Evolutionary conservation across 257 asterid species (phyloP).

Genomic region (Fraxinus cuspidata): DNA sequence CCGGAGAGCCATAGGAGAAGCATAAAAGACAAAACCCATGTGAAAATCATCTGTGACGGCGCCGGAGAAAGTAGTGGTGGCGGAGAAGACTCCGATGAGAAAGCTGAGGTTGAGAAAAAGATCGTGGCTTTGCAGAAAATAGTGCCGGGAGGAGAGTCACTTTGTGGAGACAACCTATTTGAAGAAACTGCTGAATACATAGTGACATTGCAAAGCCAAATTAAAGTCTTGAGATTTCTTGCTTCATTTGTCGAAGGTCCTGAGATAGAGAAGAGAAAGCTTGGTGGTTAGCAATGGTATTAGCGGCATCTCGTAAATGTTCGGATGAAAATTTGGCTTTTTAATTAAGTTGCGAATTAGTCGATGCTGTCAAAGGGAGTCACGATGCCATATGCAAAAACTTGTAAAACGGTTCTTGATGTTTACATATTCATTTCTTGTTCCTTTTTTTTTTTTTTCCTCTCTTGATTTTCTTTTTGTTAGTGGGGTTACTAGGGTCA

Average conservation of each 20-base stretch:
- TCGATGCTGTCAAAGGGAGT: neutral
- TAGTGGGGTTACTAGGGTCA: neutral
- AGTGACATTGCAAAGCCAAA: constrained; percentile 46
- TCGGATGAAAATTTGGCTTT: neutral
- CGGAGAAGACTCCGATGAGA: constrained; percentile 25
- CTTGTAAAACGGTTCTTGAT: neutral
- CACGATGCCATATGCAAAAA: neutral
- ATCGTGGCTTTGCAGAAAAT: constrained; percentile 51
- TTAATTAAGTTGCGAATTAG: neutral
- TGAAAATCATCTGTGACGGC: constrained; percentile 18
- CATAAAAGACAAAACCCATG: constrained; percentile 17
- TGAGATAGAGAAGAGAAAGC: constrained; percentile 39
- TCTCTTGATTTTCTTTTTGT: no score
- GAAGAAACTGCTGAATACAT: constrained; percentile 73
- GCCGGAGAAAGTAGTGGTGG: neutral
- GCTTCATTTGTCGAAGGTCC: constrained; percentile 43
- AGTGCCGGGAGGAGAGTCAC: constrained; percentile 71
- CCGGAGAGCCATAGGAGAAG: constrained; percentile 24
- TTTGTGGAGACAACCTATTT: constrained; percentile 43
- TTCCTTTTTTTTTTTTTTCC: neutral
- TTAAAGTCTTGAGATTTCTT: constrained; percentile 56
- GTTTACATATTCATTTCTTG: neutral
- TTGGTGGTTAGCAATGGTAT: constrained; percentile 41
- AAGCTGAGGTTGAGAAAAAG: constrained; percentile 49
- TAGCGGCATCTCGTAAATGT: neutral